These are phyloP conservation scores for Abrus precatorius DNA, from an alignment of 306 rosid species.

Conservation along the genomic window DNA sequence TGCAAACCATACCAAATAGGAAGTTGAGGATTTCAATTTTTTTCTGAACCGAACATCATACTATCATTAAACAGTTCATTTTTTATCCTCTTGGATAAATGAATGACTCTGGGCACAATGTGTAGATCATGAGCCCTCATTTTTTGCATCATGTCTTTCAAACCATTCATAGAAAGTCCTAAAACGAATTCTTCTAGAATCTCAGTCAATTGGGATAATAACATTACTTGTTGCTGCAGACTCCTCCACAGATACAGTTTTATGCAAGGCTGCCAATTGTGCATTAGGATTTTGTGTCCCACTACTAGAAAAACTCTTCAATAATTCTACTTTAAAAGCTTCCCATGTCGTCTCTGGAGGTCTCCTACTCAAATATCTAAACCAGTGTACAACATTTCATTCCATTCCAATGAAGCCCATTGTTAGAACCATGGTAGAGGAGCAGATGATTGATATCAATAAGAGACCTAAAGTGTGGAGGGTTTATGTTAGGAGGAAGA, in stretches of 20 bases:
- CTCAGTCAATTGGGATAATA: neutral
- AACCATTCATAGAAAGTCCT: neutral
- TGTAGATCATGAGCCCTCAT: neutral
- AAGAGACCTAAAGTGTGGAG: no score
- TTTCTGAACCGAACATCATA: neutral
- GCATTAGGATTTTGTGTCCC: neutral
- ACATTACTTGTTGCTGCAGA: neutral
- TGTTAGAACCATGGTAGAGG: no score
- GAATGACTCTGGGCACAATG: neutral
- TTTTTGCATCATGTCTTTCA: neutral
- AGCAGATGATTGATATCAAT: no score
- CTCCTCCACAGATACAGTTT: neutral
- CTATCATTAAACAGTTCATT: neutral
- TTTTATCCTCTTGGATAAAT: neutral
- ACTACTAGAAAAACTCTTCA: conserved; percentile 5
- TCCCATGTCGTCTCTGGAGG: neutral
- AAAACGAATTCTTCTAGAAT: neutral
- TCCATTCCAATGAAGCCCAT: no score
- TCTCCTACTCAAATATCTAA: no score
- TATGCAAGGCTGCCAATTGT: no score
- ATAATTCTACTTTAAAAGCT: neutral
- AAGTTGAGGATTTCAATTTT: neutral
- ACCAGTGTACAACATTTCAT: no score
- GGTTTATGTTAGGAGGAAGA: no score
- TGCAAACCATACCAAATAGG: neutral